phyloP scores from a whole-genome alignment of 495 filamentous ascomycete genomes.

The Glutinoglossum americanum region DNA sequence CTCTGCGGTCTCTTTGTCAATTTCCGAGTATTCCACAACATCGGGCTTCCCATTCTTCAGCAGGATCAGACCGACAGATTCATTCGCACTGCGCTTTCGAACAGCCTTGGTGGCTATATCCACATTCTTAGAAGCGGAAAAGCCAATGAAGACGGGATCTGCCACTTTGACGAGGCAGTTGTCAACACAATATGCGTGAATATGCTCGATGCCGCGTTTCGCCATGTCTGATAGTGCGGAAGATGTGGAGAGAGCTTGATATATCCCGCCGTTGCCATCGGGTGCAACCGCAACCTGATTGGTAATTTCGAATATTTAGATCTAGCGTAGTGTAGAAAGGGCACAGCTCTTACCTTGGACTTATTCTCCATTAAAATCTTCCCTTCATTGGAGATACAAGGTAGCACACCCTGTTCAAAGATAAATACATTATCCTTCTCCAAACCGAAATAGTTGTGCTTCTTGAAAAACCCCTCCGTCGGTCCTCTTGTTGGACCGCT shows the following conservation, averaged over 20 bases:
- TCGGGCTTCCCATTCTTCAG: slow-evolving; percentile 91
- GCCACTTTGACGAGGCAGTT: slow-evolving; percentile 98
- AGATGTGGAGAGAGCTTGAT: slow-evolving; percentile 68
- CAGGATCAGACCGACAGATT: slow-evolving; percentile 88
- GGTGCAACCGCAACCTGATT: slow-evolving; percentile 70
- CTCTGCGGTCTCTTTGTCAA: slow-evolving; percentile 68
- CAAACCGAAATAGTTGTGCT: slow-evolving; percentile 79
- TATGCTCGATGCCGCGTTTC: slow-evolving; percentile 74
- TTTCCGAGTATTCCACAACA: slow-evolving; percentile 97
- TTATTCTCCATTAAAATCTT: slow-evolving; percentile 91
- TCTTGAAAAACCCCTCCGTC: slow-evolving; percentile 80
- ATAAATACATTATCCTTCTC: slow-evolving; percentile 66
- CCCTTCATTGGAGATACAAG: slow-evolving; percentile 92
- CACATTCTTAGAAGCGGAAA: slow-evolving; percentile 68
- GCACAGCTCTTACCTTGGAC: slow-evolving; percentile 35
- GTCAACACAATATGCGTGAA: slow-evolving; percentile 95
- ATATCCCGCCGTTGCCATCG: slow-evolving; percentile 97
- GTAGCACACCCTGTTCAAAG: slow-evolving; percentile 93
- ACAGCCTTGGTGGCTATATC: slow-evolving; percentile 98
- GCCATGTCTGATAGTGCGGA: slow-evolving; percentile 77
- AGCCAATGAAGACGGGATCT: slow-evolving; percentile 89
- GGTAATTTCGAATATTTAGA: neutral
- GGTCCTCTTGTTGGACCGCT: slow-evolving; percentile 84
- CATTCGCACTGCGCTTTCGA: slow-evolving; percentile 89
- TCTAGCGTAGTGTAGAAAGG: neutral